Evolutionary conservation across 2,329 filamentous ascomycete species (phyloP).

Genomic region (Penicillium sp.): DNA sequence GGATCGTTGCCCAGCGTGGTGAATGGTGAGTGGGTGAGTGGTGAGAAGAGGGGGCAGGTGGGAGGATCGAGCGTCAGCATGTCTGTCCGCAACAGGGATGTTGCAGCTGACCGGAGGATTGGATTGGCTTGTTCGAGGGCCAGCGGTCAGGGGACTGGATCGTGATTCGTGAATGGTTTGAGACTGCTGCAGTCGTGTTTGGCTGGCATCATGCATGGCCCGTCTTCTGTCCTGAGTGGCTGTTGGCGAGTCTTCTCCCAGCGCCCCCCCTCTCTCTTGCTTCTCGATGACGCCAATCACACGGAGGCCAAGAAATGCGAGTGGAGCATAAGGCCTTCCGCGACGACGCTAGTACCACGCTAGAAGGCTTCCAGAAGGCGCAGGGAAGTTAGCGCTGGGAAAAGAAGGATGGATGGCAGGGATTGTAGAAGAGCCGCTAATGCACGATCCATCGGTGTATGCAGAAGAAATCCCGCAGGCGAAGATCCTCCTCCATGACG

Average conservation of each 20-base stretch:
- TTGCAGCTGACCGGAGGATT: slow-evolving; percentile 14
- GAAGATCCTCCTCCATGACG: slow-evolving; percentile 20
- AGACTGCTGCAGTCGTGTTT: neutral
- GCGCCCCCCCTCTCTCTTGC: neutral
- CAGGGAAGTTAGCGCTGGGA: slow-evolving; percentile 8
- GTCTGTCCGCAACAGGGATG: slow-evolving; percentile 19
- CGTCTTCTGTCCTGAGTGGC: neutral
- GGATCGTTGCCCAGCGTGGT: slow-evolving; percentile 6
- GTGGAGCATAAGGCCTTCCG: neutral
- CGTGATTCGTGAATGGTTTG: neutral
- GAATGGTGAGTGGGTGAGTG: neutral
- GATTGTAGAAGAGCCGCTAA: slow-evolving; percentile 15
- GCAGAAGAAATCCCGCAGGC: slow-evolving; percentile 31
- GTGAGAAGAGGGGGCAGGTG: slow-evolving; percentile 11
- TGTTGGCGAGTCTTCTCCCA: neutral
- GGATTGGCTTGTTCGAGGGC: slow-evolving; percentile 9
- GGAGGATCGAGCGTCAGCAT: slow-evolving; percentile 7
- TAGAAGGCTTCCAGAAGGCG: slow-evolving; percentile 32
- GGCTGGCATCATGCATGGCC: neutral
- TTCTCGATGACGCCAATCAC: slow-evolving; percentile 5
- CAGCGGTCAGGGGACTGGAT: neutral
- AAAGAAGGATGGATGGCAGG: neutral
- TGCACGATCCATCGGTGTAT: slow-evolving; percentile 23
- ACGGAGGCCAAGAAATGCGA: neutral
- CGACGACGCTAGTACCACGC: slow-evolving; percentile 16